A percentile compares a stretch with the other conserved stretches of the same genome.
Conservation (phyloP, 2,329 filamentous ascomycete species). For the Diaporthe capsici region DNA sequence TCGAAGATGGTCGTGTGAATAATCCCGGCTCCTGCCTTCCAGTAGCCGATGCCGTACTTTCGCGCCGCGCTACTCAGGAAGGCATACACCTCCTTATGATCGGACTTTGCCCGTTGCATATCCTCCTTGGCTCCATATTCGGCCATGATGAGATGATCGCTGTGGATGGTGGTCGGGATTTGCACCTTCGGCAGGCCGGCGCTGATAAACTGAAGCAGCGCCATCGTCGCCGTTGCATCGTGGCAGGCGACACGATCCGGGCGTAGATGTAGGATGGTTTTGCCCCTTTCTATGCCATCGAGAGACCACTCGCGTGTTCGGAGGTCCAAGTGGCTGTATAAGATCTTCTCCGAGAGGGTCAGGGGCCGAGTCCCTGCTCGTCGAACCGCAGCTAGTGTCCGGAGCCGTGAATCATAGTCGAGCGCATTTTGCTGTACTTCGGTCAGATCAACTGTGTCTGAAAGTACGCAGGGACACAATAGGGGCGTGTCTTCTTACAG, state of each 20-base stretch:
- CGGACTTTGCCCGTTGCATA: conserved; percentile 84
- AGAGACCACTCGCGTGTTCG: conserved; percentile 77
- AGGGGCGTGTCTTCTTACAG: neutral
- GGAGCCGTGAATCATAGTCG: neutral
- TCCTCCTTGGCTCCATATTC: conserved; percentile 91
- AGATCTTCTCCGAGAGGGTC: conserved; percentile 96
- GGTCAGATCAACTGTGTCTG: neutral
- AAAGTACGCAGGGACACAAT: too few relatives aligned
- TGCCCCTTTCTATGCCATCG: conserved; percentile 85
- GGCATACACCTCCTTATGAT: conserved; percentile 97
- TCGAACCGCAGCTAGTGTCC: neutral
- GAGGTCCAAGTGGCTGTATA: conserved; percentile 90
- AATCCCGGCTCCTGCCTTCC: conserved; percentile 93
- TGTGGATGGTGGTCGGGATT: conserved; percentile 97
- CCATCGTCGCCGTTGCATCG: conserved; percentile 99
- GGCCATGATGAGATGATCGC: conserved; percentile 98
- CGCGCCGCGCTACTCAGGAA: conserved; percentile 93
- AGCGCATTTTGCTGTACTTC: neutral
- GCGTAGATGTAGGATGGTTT: conserved; percentile 95
- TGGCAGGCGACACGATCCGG: conserved; percentile 99
- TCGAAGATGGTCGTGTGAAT: conserved; percentile 98
- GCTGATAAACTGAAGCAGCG: conserved; percentile 97
- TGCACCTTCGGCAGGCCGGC: conserved; percentile 90
- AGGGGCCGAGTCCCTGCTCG: conserved; percentile 53
- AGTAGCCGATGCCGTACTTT: conserved; percentile 95